Evolutionary conservation across 1,284 basidiomycete genomes (phyloP), one percentile per base, ranked within the genome.

Genomic region (Caloboletus firmus): DNA sequence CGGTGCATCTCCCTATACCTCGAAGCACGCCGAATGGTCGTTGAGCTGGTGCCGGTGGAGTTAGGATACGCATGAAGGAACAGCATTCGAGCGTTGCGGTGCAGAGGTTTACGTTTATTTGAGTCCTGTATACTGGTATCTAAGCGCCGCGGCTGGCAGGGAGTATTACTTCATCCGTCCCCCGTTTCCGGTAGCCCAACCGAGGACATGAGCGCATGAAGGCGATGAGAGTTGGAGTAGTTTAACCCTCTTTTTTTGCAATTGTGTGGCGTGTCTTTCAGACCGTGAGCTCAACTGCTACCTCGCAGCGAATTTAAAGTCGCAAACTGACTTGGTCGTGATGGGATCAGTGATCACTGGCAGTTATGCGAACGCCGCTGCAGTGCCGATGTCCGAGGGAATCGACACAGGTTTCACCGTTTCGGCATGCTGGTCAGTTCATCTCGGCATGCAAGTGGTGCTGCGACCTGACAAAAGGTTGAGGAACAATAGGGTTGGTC

Each of bases 1-100:
- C 53, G 0, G 56, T 26, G 7, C 15, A 52, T 39, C 13, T 42
- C 5, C 49, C 47, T 3, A 71, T 69, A 31, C 69, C 63, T 35
- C 11, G 9, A 22, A 59, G 48, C 20, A 48, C 51, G 3, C 34
- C 43, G 5, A 20, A 40, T 3, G 52, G 59, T 8, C 18, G 13
- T 30, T 64, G 26, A 48, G 28, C 8, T 22, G 28, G 13, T 22
- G 28, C 2, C 15, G 24, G 30, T 34, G 48, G 44, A 34, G 35
- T 39, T 35, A 28, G 20, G 47, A 9, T 8, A n/a, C 8, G 11
- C n/a, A 36, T 20, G 20, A 41, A 32, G 17, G 55, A 32, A 36
- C 36, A 35, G 18, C 36, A 11, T 28, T 31, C 1, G 35, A 51
- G 15, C 7, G 36, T 20, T 28, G 37, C 8, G 22, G 30, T 37